Percentiles rank a stretch among this genome's conserved stretches.
phyloP scores from a whole-genome alignment of 1,284 basidiomycete species.

The Spongispora temasekensis region DNA sequence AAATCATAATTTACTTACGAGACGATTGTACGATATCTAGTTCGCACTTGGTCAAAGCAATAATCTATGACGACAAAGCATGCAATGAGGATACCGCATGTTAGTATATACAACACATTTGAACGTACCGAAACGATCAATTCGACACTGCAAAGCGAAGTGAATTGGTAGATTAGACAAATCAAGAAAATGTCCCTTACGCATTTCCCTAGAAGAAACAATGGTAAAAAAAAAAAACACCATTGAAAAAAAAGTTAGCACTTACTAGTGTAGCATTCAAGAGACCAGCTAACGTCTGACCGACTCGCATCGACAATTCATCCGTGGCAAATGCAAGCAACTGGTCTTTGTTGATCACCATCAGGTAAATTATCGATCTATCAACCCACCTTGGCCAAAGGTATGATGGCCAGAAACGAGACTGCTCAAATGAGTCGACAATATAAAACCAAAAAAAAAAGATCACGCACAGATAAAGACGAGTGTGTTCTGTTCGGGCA shows the following conservation, averaged over 20 bases:
- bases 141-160: constrained; percentile 58
- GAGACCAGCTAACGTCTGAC: constrained; percentile 84
- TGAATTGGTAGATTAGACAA: constrained; percentile 2
- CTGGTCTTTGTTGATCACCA: constrained; percentile 36
- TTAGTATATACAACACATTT: constrained; percentile 9
- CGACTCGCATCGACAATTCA: constrained; percentile 78
- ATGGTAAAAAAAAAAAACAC: background rate
- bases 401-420: constrained; percentile 73
- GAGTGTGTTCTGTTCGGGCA: constrained; percentile 55
- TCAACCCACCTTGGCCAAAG: constrained; percentile 64
- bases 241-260: too few species aligned
- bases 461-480: constrained; percentile 68
- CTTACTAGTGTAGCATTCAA: constrained; percentile 83
- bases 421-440: constrained; percentile 41
- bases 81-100: constrained; percentile 5
- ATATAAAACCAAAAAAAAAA: background rate
- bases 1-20: constrained; percentile 47
- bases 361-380: background rate
- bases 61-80: constrained; percentile 63
- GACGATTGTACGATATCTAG: constrained; percentile 82
- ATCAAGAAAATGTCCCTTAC: constrained; percentile 47
- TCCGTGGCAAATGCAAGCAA: constrained; percentile 88
- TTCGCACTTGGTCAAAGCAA: constrained; percentile 80
- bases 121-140: constrained; percentile 69
- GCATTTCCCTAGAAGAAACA: constrained; percentile 62